phyloP scores from a whole-genome alignment of 192 early-diverging fungal species.

The Mycoemilia scoparia region DNA sequence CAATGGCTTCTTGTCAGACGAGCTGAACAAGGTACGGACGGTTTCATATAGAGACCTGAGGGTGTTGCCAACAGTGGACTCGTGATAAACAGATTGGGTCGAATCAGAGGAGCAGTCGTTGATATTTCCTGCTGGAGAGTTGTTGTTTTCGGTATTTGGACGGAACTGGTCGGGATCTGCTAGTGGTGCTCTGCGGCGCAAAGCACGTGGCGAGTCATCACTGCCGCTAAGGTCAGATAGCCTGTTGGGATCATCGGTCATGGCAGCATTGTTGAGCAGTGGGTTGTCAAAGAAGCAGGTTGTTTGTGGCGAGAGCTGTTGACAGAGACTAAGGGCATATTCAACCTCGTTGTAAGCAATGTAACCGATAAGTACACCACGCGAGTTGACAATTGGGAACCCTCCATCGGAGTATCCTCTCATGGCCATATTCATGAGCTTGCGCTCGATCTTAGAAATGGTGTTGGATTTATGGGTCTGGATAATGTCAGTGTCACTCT shows the following conservation, averaged over 20 bases:
- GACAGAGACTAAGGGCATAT: conserved; percentile 40
- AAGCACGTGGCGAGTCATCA: neutral
- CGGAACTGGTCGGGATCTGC: no score
- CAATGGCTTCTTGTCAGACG: neutral
- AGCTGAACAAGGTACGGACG: neutral
- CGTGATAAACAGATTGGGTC: no score
- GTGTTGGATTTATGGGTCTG: conserved; percentile 42
- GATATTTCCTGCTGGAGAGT: neutral
- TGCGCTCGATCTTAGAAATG: conserved; percentile 33
- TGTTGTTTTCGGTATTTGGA: neutral
- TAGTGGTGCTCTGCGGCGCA: no score
- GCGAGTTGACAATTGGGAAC: conserved; percentile 42
- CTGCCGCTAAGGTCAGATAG: neutral
- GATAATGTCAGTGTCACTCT: conserved; percentile 42
- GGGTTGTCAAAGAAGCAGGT: conserved; percentile 36
- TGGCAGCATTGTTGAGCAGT: neutral
- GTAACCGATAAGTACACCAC: conserved; percentile 52
- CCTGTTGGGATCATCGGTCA: conserved; percentile 5
- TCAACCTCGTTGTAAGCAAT: conserved; percentile 64
- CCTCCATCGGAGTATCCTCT: conserved; percentile 54
- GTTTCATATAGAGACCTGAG: neutral
- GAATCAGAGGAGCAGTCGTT: neutral
- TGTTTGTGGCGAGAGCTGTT: conserved; percentile 11
- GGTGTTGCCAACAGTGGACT: no score
- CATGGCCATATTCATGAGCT: conserved; percentile 31